Evolutionary conservation across 495 filamentous ascomycete genomes (phyloP), one percentile per base, ranked within the genome.

Genomic region (Usnea hakonensis): DNA sequence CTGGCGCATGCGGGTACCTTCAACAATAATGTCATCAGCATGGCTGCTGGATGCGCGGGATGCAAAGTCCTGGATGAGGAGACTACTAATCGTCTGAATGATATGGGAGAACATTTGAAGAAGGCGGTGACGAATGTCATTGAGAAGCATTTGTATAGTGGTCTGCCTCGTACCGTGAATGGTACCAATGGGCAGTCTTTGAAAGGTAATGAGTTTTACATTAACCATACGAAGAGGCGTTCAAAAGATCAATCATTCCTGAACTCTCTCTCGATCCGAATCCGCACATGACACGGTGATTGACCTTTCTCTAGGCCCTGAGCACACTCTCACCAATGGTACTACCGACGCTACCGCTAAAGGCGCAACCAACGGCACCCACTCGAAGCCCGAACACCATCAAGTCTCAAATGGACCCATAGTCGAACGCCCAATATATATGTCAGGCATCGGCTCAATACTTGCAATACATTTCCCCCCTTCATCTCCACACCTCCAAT

Each of bases 21-120:
- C 67, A 87, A 89, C 58, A 89, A 88, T 64, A 88, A 88, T 64
- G 77, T 79, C 2, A 66, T 87, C 16, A 77, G 78, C 1, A 86
- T 87, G 81, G 73, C 71, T 33, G 81, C 77, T 8, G 85, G 83
- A 7, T 74, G 72, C 58, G 71, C 70, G 9, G 83, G 74, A 16
- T 65, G 73, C 6, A 61, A 67, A 2, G 21, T 76, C 9, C 61
- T 76, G 62, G 66, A 69, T 13, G 63, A 65, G n/a, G 53, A 71
- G 14, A 63, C 67, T 7, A 57, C 67, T 28, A 44, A 38, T 4
- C 43, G 62, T 2, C 61, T 75, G 55, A 73, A 73, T 53, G 53
- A 35, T 10, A 62, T 70, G 9, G 73, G 75, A 23, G 69, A 72
- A 28, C 33, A 40, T 10, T 35, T 77, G 46, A 67, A 73, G 21